Percentiles rank a stretch among this genome's conserved stretches.
These are phyloP conservation scores for Solanum piurae DNA, from an alignment of 257 asterid species.

Conservation along the genomic window DNA sequence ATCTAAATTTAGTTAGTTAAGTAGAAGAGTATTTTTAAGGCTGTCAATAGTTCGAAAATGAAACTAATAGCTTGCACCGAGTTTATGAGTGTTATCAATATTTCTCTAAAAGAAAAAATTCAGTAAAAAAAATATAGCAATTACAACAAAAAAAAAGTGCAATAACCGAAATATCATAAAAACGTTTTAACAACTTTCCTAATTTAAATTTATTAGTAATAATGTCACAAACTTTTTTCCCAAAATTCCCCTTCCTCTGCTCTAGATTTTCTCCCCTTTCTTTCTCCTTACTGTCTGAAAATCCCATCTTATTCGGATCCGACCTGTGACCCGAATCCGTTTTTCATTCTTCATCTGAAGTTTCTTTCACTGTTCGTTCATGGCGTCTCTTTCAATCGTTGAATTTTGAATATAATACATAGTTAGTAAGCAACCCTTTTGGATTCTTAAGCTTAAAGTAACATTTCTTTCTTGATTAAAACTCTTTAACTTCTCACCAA, in stretches of 20 bases:
- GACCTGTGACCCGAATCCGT: background rate
- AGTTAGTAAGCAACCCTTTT: background rate
- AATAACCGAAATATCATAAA: background rate
- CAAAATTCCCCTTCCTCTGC: background rate
- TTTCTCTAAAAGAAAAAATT: too few species aligned
- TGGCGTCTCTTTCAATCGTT: background rate
- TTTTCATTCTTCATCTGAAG: background rate
- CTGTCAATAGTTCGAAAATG: background rate
- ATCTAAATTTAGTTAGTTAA: background rate
- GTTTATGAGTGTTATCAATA: accelerated
- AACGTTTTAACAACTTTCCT: background rate
- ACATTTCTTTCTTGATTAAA: background rate
- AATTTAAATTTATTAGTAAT: background rate
- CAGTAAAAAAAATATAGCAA: too few species aligned
- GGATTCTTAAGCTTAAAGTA: background rate
- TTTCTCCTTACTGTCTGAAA: background rate
- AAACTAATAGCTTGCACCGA: background rate
- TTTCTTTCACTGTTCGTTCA: background rate
- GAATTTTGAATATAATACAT: background rate
- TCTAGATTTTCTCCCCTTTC: background rate
- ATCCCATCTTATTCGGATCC: background rate
- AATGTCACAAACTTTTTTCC: background rate
- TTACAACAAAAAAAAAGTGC: background rate
- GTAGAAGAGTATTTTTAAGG: too few species aligned
- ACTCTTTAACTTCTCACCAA: background rate